Base-by-base conservation (phyloP, 1,284 basidiomycete genomes). In the Butyriboletus appendiculatus region DNA sequence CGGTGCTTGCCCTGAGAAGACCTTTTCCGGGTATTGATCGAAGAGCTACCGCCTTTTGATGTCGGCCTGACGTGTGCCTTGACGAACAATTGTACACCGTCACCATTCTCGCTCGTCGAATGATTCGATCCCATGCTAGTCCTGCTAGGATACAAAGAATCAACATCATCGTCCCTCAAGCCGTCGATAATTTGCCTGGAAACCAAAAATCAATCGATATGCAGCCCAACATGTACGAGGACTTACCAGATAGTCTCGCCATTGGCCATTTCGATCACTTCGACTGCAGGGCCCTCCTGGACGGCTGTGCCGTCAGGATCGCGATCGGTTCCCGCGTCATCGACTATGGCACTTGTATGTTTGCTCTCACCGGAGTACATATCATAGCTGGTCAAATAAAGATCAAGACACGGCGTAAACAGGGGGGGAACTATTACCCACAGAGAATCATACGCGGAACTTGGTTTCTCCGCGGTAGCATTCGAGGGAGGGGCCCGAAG, bases 151-250 rank as follows among this genome's bases (percentile, higher is more conserved):
- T 88, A 88, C 59, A 80, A 71, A 43, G 84, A 87, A 58, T 88
- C 85, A 26, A 81, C 77, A 61, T 92, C 88, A 28, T 86, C 86
- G 47, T 90, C 88, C 37, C 90, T 85, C 59, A 93, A 71, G 16
- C 88, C 86, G 62, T 92, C 90, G 45, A 92, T 88, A 59, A 92
- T 89, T 54, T 85, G 86, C 88, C 88, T 91, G 57, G n/a, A 48
- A 57, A 57, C 57, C 44, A 41, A 24, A 24, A 33, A 40, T 59
- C 24, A 52, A 38, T 30, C 35, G 51, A 51, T 37, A 35, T 39
- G 9, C 33, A 45, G 41, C 48, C 49, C 46, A 57, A 55, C n/a
- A 26, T 10, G 39, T 39, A 48, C 50, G 28, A 62, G 46, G 15
- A 73, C 76, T 48, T 55, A 89, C 90, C 90, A 93, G 53, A 92